Base-by-base conservation (phyloP, 2,329 filamentous ascomycete species). In the Exutisphaerella laricina region DNA sequence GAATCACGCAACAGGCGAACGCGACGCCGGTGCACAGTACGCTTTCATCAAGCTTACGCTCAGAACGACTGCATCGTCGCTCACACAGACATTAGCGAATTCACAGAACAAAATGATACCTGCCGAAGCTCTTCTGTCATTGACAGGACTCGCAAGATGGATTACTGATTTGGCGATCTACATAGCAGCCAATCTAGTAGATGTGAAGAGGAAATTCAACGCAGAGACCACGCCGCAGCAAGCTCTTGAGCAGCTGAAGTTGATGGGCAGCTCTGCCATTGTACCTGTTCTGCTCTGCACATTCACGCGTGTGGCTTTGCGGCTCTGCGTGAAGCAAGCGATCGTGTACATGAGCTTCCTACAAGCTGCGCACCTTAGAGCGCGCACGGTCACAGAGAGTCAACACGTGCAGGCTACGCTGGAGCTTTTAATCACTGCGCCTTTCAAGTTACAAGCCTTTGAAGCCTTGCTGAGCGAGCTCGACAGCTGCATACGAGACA, bases 121-220 rank as follows among this genome's bases (percentile, higher is more conserved):
- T 12, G 41, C 56, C 80, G 86, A 90, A 59, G 79, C 87, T 9
- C 77, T 90, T 2, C 78, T 81, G 29, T 78, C 82, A 32, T 69
- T 94, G 8, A 76, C 82, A 4, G 85, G 86, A 16, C 84, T 88
- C 41, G 79, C 84, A 3, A 82, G 78, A 58, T 96, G 89, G 89
- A 78, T 79, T 0, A 71, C 88, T 25, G 83, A 90, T 49, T 70
- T 81, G 39, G 70, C 74, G 47, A 67, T 72, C 14, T 79, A 72
- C 56, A 65, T 80, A 20, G 58, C 80, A 29, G 73, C 77, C 52
- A 72, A 75, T 21, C 60, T 82, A 28, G 66, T 71, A 42, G 60
- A 67, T 13, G 59, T 73, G 23, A 63, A 66, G 10, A 46, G 50
- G 3, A 39, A 50, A 7, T 14, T 37, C 4, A 10, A 41, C 22